phyloP scores from a whole-genome alignment of 208 protist species.

The Angomonas deanei region DNA sequence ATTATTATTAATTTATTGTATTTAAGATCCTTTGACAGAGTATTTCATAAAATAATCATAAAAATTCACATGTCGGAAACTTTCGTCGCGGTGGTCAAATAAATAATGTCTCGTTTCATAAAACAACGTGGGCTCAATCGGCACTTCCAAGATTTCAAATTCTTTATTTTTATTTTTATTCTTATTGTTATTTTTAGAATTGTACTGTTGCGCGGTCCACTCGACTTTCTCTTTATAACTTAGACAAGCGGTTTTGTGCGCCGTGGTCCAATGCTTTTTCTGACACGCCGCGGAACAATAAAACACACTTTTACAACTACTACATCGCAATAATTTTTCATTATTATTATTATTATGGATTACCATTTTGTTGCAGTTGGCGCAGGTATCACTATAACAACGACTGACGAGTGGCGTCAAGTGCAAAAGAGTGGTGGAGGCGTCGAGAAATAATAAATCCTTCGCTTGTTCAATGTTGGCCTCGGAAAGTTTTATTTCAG shows the following conservation, averaged over 20 bases:
- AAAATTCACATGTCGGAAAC: slow-evolving; percentile 33
- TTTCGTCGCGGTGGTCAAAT: slow-evolving; percentile 36
- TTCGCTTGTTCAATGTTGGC: slow-evolving; percentile 29
- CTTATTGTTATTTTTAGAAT: slow-evolving; percentile 28
- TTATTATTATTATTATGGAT: slow-evolving; percentile 5
- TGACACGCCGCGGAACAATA: slow-evolving; percentile 76
- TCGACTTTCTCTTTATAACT: slow-evolving; percentile 50
- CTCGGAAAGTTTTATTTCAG: not conserved
- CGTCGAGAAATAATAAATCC: slow-evolving; percentile 81
- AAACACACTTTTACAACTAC: slow-evolving; percentile 75
- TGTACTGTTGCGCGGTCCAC: slow-evolving; percentile 40
- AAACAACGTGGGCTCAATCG: slow-evolving; percentile 37
- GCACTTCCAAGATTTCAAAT: slow-evolving; percentile 26
- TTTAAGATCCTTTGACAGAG: slow-evolving; percentile 20
- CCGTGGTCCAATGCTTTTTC: slow-evolving; percentile 47
- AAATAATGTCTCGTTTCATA: slow-evolving; percentile 41
- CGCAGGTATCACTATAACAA: slow-evolving; percentile 40
- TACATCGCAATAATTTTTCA: slow-evolving; percentile 47
- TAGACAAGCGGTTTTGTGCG: slow-evolving; percentile 49
- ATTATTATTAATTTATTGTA: too few species aligned
- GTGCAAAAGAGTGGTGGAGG: slow-evolving; percentile 64
- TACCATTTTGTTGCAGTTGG: slow-evolving; percentile 25
- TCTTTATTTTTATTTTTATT: slow-evolving; percentile 20
- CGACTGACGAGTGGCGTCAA: slow-evolving; percentile 62
- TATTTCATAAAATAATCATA: slow-evolving; percentile 60